These are phyloP conservation scores for Sporothrix variecibatus DNA, from an alignment of 2,329 filamentous ascomycete genomes.

Conservation along the genomic window DNA sequence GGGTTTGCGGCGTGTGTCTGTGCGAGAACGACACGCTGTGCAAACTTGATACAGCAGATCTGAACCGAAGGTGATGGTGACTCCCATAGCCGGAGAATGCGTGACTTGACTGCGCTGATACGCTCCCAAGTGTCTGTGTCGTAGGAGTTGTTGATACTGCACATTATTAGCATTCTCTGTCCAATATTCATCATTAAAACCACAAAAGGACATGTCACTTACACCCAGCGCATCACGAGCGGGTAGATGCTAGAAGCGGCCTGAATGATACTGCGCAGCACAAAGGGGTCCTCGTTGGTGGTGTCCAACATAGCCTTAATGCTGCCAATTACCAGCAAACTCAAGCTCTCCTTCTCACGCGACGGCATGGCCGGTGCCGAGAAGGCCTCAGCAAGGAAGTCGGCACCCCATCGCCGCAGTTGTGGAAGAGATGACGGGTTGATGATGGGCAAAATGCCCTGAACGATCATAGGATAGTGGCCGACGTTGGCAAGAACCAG, in stretches of 20 bases:
- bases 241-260: conserved; percentile 91
- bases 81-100: conserved; percentile 88
- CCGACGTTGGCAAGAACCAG: conserved; percentile 83
- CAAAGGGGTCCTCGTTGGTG: conserved; percentile 73
- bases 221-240: conserved; percentile 91
- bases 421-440: conserved; percentile 72
- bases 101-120: conserved; percentile 85
- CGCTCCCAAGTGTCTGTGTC: conserved; percentile 82
- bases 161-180: conserved; percentile 34
- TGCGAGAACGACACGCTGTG: conserved; percentile 86
- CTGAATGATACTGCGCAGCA: conserved; percentile 85
- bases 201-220: conserved; percentile 51
- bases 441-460: conserved; percentile 90
- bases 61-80: conserved; percentile 71
- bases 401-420: conserved; percentile 90
- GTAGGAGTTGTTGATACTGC: conserved; percentile 82
- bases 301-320: conserved; percentile 70
- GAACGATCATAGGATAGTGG: conserved; percentile 89
- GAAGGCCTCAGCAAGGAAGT: conserved; percentile 95
- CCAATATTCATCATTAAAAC: conserved; percentile 23
- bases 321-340: conserved; percentile 74
- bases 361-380: conserved; percentile 80
- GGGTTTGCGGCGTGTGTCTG: conserved; percentile 82
- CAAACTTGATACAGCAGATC: conserved; percentile 97
- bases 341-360: conserved; percentile 78